Evolutionary conservation across 75 land plant species (phyloP).

Genomic region (Pinus albicaulis): DNA sequence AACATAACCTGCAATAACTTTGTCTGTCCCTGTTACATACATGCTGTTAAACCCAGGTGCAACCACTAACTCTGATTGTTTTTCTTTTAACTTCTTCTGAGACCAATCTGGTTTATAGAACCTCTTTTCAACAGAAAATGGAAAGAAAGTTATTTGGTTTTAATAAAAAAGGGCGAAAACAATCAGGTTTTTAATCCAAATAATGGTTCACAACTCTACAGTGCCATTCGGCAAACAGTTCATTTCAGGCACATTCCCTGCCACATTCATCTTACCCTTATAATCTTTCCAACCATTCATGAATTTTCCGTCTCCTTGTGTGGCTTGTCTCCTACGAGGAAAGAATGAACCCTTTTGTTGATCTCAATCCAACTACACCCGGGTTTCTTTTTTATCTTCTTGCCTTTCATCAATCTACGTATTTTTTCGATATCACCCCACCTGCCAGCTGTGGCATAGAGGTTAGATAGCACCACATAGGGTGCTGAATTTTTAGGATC

Average conservation of each 20-base stretch:
- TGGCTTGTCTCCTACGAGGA: slow-evolving; percentile 9
- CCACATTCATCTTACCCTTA: neutral
- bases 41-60: no score
- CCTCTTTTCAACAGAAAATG: no score
- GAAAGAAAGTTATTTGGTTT: no score
- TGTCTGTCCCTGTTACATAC: no score
- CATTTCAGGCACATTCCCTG: neutral
- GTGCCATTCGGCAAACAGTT: neutral
- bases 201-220: neutral
- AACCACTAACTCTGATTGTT: no score
- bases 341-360: slow-evolving; percentile 19
- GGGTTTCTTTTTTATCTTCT: slow-evolving; percentile 22
- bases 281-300: slow-evolving; percentile 1
- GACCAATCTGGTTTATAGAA: no score
- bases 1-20: no score
- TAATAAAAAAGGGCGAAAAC: no score
- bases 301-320: slow-evolving; percentile 2
- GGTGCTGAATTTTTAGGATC: slow-evolving; percentile 47
- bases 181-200: no score
- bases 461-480: slow-evolving; percentile 27
- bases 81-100: no score
- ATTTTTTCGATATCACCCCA: slow-evolving; percentile 16
- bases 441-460: slow-evolving; percentile 11
- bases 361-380: slow-evolving; percentile 30
- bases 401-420: slow-evolving; percentile 13